Evolutionary conservation across 1,139 yeast genomes (phyloP), one percentile per base, ranked within the genome.

Genomic region (Geotrichum phurueaensis): DNA sequence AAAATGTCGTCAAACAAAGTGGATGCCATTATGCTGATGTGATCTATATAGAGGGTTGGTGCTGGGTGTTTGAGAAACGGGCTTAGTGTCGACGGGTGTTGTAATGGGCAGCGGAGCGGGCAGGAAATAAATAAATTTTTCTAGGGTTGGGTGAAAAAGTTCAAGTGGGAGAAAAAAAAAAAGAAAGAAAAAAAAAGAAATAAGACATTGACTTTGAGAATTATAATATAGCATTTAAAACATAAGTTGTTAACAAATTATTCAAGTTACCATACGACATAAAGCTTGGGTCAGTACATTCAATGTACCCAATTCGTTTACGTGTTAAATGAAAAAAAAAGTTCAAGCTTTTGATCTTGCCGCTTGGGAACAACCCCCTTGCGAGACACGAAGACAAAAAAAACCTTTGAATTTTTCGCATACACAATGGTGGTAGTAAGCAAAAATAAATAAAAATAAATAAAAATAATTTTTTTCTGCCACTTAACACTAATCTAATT

Each of bases 1-100:
- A 95, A 94, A 76, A 91, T 85, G 77, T 94, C 99, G 76, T 94
- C 98, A 73, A 95, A 94, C 65, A 95, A 82, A 54, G 95, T 87
- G 66, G 88, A 80, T 62, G 95, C 86, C 96, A 88, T 88, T 59
- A 60, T 60, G 20, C 33, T 12, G 13, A 20, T 51, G 13, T 29
- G 47, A 13, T 31, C 20, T 51, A 29, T 43, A 27, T 18, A n/a
- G 36, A 1, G 45, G 29, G 55, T 9, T 18, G 18, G 29, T 18
- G 39, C 15, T 51, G 36, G 43, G 22, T 22, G n/a, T 15, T 15
- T n/a, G 10, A 39, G 20, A 39, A 10, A 39, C 47, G 47, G 47
- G 47, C 20, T 39, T 39, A n/a, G 18, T 39, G 47, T 39, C 47
- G 47, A 39, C 47, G 47, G 47, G 47, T 39, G 47, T 39, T n/a